Percentiles rank a stretch among this genome's conserved stretches.
These are phyloP conservation scores for Tripterygium wilfordii DNA, from an alignment of 177 flowering plant genomes.

Conservation along the genomic window DNA sequence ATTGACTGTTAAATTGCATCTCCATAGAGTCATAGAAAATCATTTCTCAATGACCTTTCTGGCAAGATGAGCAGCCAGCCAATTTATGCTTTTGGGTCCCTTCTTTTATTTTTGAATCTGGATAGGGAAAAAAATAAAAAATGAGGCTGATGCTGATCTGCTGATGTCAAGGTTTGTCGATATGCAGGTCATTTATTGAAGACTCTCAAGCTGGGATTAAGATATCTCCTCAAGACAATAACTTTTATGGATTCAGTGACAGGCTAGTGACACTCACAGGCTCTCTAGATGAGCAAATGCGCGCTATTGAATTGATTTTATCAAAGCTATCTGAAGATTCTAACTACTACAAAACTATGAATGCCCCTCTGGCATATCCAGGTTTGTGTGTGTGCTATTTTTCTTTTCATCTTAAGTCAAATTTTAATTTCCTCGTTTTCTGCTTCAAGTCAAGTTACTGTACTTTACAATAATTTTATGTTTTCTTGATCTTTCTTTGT, in stretches of 20 bases:
- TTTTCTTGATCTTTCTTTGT: too few species aligned
- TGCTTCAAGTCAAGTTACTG: too few species aligned
- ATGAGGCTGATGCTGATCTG: neutral
- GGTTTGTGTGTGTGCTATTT: constrained; percentile 34
- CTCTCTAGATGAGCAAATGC: constrained; percentile 75
- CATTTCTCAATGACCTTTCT: too few species aligned
- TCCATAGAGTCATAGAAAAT: too few species aligned
- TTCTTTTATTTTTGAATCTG: too few species aligned
- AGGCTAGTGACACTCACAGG: constrained; percentile 88
- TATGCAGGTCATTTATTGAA: constrained; percentile 86
- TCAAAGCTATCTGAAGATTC: constrained; percentile 76
- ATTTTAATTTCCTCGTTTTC: too few species aligned
- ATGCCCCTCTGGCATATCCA: constrained; percentile 79
- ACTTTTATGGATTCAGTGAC: constrained; percentile 66
- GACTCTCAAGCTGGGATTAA: constrained; percentile 89
- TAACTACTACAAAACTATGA: constrained; percentile 67
- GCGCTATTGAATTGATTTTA: constrained; percentile 68
- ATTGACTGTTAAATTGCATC: too few species aligned
- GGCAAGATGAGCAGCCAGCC: too few species aligned
- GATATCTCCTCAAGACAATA: constrained; percentile 84
- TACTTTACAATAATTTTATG: too few species aligned
- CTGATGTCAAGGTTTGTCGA: constrained; percentile 13
- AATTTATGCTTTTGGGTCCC: too few species aligned
- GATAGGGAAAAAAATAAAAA: neutral
- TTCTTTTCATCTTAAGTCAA: too few species aligned